phyloP scores from a whole-genome alignment of 495 filamentous ascomycete genomes.

The Chaetomidium leptoderma region DNA sequence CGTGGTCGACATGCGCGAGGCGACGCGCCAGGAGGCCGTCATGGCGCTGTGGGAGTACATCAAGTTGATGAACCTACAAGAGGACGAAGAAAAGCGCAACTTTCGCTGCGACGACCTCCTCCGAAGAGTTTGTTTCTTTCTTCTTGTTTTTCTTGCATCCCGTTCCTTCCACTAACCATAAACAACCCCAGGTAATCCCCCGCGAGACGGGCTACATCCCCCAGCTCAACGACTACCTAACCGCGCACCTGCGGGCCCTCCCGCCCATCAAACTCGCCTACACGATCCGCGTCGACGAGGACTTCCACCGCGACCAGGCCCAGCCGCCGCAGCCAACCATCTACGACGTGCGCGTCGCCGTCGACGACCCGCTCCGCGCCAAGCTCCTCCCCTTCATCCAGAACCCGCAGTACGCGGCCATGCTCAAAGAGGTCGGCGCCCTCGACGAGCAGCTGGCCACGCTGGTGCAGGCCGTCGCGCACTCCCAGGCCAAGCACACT shows the following conservation, averaged over 20 bases:
- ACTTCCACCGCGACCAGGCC: conserved; percentile 67
- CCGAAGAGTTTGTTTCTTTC: conserved; percentile 52
- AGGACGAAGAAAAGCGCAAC: conserved; percentile 87
- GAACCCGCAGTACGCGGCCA: conserved; percentile 53
- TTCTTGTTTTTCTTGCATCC: not conserved
- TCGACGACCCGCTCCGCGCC: conserved; percentile 75
- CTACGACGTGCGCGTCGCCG: conserved; percentile 80
- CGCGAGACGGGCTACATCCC: conserved; percentile 82
- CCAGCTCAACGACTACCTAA: conserved; percentile 72
- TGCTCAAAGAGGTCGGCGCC: conserved; percentile 62
- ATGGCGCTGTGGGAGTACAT: conserved; percentile 96
- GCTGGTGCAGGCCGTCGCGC: conserved; percentile 68
- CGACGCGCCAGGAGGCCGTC: conserved; percentile 77
- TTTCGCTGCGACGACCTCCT: conserved; percentile 85
- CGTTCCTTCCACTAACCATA: conserved; percentile 10
- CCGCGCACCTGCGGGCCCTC: conserved; percentile 68
- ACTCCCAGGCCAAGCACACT: conserved; percentile 77
- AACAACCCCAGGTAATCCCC: conserved; percentile 61
- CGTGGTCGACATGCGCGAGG: conserved; percentile 80
- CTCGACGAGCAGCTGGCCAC: conserved; percentile 82
- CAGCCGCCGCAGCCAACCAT: conserved; percentile 67
- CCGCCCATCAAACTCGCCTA: conserved; percentile 82
- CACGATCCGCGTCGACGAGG: conserved; percentile 88
- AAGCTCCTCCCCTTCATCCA: conserved; percentile 58
- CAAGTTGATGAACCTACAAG: conserved; percentile 75